These are phyloP conservation scores for Lactarius hatsudake DNA, from an alignment of 768 basidiomycete genomes.

Conservation along the genomic window DNA sequence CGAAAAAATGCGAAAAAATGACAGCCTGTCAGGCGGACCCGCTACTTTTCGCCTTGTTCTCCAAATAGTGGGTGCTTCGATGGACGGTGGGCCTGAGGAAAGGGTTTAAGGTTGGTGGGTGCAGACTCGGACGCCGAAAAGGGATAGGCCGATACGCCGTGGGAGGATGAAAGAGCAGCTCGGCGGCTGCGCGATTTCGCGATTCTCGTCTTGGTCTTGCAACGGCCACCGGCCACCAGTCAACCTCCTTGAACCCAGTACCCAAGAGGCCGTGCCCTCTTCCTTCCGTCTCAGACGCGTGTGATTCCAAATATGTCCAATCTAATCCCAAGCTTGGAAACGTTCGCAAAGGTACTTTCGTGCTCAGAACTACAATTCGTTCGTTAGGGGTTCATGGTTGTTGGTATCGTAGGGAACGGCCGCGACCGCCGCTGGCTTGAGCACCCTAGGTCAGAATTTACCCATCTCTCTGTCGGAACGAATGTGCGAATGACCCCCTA, in stretches of 20 bases:
- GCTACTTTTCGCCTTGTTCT: no score
- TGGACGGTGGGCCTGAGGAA: no score
- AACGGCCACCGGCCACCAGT: neutral
- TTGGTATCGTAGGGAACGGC: constrained; percentile 34
- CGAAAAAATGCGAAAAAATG: no score
- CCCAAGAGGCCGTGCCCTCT: neutral
- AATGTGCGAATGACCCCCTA: constrained; percentile 13
- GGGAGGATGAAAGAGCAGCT: neutral
- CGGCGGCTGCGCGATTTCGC: no score
- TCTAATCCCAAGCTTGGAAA: constrained; percentile 43
- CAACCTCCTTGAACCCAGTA: neutral
- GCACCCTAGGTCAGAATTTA: constrained; percentile 36
- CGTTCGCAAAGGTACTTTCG: constrained; percentile 43
- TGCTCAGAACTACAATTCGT: neutral
- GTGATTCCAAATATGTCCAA: constrained; percentile 35
- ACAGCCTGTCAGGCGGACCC: no score
- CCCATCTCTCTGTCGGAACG: constrained; percentile 8
- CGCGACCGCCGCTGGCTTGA: constrained; percentile 39
- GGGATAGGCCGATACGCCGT: neutral
- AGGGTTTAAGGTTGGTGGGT: no score
- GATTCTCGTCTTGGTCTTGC: neutral
- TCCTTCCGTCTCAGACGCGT: neutral
- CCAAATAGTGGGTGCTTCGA: no score
- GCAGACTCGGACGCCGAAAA: neutral
- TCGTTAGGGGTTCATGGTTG: neutral